Evolutionary conservation across 345 rosid genomes (phyloP), one percentile per base, ranked within the genome.

Genomic region (Bretschneidera sinensis): DNA sequence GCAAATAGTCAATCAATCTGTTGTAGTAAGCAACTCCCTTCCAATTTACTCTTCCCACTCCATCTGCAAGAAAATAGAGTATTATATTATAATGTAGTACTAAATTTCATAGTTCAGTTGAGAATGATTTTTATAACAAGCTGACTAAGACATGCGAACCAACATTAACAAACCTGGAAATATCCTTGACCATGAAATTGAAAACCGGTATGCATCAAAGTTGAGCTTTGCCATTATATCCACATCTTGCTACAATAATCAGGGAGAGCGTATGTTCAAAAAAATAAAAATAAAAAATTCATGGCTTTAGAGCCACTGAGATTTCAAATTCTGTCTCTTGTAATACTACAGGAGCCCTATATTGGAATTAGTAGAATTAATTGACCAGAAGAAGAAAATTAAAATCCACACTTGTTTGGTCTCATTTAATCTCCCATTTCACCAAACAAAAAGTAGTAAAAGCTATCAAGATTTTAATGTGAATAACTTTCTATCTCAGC

Each of bases 131-230:
- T 5, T 14, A 39, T 39, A 1, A 39, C 1, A 11, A 39, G 6
- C 9, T 11, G 45, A 14, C 8, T 3, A 28, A 14, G 10, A 39
- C 15, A 39, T 39, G 10, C 45, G 10, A 39, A 39, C 16, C 16
- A 39, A 11, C 45, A 39, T 4, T 5, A 39, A 11, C 45, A 39
- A 13, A 82, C 94, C 61, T 28, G 90, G 94, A 73, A 86, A 84
- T 63, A 86, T 80, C 65, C 94, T 78, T 11, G 94, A 80, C 87
- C 89, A 86, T 0, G 94, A 86, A 66, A 86, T 86, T 1, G 94
- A 86, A 75, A 86, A 84, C 9, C 90, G 67, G 69, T 84, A 86
- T 0, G 86, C 94, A 59, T 84, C 89, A 39, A 86, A 86, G 67
- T 86, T 86, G 35, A 86, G 57, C 23, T 59, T 64, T 17, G 59